These are phyloP conservation scores for Pterocarpus santalinus DNA, from an alignment of 306 rosid species.

Conservation along the genomic window DNA sequence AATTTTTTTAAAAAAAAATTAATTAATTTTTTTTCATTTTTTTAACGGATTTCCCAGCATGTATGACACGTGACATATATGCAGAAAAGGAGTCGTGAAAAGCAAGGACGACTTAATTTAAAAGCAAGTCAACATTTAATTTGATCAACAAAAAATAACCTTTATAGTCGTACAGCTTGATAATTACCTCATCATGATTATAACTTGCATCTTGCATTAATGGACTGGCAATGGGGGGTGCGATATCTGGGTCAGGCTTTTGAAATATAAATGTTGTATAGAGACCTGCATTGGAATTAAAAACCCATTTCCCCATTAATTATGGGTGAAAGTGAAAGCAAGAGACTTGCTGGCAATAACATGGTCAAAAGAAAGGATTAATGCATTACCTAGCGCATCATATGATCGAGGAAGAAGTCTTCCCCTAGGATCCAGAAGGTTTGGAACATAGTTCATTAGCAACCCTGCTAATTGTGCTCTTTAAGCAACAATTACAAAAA, in stretches of 20 bases:
- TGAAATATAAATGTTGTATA: slow-evolving; percentile 92
- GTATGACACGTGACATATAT: neutral
- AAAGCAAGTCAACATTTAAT: too few relatives aligned
- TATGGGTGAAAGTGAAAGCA: slow-evolving; percentile 31
- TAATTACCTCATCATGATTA: slow-evolving; percentile 77
- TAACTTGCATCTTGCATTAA: slow-evolving; percentile 64
- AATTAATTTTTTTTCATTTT: too few relatives aligned
- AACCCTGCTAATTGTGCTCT: slow-evolving; percentile 86
- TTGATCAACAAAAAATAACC: too few relatives aligned
- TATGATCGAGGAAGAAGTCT: slow-evolving; percentile 92
- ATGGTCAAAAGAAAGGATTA: slow-evolving; percentile 14
- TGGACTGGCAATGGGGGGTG: slow-evolving; percentile 76
- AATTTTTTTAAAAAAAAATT: too few relatives aligned
- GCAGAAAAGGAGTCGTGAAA: neutral
- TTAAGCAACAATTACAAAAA: slow-evolving; percentile 45
- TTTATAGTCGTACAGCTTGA: neutral
- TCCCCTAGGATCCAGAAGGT: slow-evolving; percentile 89
- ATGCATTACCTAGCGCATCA: slow-evolving; percentile 81
- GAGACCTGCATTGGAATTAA: slow-evolving; percentile 68
- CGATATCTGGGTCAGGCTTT: slow-evolving; percentile 89
- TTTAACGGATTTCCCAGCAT: neutral
- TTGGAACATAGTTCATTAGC: slow-evolving; percentile 69
- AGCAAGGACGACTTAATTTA: neutral
- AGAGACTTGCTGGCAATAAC: slow-evolving; percentile 8
- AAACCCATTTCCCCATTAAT: slow-evolving; percentile 13